Base-by-base conservation (phyloP, 164 flowering plant species). In the Vitis cinerea region DNA sequence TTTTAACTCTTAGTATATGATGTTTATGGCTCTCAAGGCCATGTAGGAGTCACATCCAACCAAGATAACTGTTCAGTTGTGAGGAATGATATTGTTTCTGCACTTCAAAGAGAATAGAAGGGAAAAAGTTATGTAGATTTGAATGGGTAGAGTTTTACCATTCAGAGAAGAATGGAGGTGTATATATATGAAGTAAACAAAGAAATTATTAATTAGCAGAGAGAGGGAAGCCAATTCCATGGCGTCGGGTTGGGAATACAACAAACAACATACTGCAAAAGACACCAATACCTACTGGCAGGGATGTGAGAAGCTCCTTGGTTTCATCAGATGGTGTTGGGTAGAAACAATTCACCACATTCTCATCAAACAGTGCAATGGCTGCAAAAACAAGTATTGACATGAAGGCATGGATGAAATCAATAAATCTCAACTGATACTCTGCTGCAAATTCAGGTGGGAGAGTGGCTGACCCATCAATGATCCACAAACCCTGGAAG, bases 151-250 rank as follows among this genome's bases (percentile, higher is more conserved):
- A 10, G 56, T 29, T 50, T n/a, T 63, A 49, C 14, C 27, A 23
- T 13, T 19, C 27, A 15, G 19, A 65, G 29, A 13, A 14, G 44
- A 55, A 51, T 3, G 11, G 12, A 54, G 50, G 19, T 4, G 16
- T 3, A 52, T 27, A 2, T 29, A 13, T 8, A 3, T 13, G 13
- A 48, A 11, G 4, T 9, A 19, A 67, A 50, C 48, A 47, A 63
- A 44, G n/a, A 14, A 31, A 30, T 2, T 15, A 12, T 75, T 53
- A 81, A 52, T 55, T 72, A 15, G 71, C 52, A 50, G 90, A 76
- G 30, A 85, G 58, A 8, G 91, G 87, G 57, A 83, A 87, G 50
- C 91, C 91, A 66, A 87, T 82, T 53, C 91, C 88, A 67, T 83
- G 85, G 48, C 88, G 85, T 56, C 77, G 55, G 7, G 88, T 84